These are phyloP conservation scores for Sporisorium sorghi DNA, from an alignment of 1,284 basidiomycete species.

Conservation along the genomic window DNA sequence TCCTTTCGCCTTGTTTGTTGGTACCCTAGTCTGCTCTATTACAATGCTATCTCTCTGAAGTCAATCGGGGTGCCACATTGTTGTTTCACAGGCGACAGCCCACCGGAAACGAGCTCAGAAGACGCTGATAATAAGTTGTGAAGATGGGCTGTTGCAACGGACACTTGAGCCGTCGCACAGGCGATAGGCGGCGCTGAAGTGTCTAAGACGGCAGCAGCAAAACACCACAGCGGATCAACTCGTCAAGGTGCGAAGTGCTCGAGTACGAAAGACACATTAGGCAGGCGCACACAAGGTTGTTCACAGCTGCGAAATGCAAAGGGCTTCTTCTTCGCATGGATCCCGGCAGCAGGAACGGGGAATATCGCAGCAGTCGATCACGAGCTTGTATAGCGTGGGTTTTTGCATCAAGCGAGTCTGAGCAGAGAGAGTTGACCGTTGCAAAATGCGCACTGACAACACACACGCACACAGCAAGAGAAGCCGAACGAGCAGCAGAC, in stretches of 20 bases:
- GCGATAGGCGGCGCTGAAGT: not conserved
- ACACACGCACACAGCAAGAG: no score
- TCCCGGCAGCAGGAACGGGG: not conserved
- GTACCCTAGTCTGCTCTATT: not conserved
- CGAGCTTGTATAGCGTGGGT: not conserved
- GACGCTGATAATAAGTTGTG: not conserved
- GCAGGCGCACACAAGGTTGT: no score
- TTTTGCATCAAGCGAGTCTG: not conserved
- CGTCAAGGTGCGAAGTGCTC: not conserved
- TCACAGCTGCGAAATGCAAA: no score
- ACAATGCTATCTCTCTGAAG: no score
- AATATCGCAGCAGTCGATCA: not conserved
- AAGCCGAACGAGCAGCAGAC: not conserved
- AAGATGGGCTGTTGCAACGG: not conserved
- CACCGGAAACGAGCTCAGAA: no score
- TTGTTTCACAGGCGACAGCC: no score
- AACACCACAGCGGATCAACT: not conserved
- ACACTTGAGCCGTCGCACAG: not conserved
- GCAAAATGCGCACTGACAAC: not conserved
- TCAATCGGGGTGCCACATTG: not conserved
- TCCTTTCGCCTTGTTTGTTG: not conserved
- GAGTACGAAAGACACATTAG: not conserved
- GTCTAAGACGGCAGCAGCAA: not conserved
- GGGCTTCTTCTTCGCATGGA: not conserved
- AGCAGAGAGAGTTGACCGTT: not conserved